These are phyloP conservation scores for Carex littledalei DNA, from an alignment of 176 grass and related monocot genomes.

Conservation along the genomic window DNA sequence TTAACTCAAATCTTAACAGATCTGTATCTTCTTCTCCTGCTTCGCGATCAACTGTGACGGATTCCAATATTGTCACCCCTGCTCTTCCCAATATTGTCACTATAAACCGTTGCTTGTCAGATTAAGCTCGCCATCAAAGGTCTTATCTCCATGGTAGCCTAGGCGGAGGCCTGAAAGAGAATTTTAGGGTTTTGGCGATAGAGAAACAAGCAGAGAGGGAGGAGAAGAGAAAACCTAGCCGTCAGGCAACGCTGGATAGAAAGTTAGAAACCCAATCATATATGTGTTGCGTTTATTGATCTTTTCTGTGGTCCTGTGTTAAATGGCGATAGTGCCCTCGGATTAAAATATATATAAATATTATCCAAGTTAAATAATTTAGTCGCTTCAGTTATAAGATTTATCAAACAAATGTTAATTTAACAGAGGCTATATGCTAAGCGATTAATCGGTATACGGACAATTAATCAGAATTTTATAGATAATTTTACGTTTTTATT, in stretches of 20 bases:
- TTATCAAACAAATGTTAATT: no score
- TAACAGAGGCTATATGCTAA: no score
- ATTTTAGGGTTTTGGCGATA: constrained; percentile 30
- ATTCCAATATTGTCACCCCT: no score
- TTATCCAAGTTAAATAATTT: no score
- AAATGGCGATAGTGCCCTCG: constrained; percentile 4
- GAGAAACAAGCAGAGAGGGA: not conserved
- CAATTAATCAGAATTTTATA: no score
- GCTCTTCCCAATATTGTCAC: not conserved
- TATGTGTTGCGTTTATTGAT: no score
- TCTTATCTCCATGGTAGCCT: constrained; percentile 31
- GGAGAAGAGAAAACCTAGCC: constrained; percentile 64
- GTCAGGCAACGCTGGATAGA: constrained; percentile 16
- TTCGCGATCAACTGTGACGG: constrained; percentile 45
- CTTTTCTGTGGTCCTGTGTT: not conserved
- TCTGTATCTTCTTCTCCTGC: constrained; percentile 40
- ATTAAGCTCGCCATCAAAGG: constrained; percentile 10
- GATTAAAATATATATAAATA: no score
- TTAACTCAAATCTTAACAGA: no score
- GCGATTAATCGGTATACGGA: no score
- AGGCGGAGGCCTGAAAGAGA: not conserved
- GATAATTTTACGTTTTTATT: no score
- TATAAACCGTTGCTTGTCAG: constrained; percentile 4
- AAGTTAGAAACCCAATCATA: no score
- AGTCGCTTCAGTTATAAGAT: no score